These are phyloP conservation scores for Taxawa tesnikishii DNA, from an alignment of 2,329 filamentous ascomycete species.

Conservation along the genomic window DNA sequence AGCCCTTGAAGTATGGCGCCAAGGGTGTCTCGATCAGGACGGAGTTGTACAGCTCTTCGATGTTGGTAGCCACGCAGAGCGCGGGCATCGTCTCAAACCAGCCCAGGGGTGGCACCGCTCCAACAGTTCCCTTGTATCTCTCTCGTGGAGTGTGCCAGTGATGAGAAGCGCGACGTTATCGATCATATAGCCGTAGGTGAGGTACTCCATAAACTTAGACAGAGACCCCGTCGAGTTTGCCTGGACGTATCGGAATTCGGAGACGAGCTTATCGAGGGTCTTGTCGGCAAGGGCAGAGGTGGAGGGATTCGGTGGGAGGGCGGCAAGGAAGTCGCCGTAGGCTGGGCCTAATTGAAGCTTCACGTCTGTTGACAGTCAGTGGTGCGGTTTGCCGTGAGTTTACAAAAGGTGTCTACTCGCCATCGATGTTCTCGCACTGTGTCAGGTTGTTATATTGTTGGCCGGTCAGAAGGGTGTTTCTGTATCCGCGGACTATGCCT, in stretches of 20 bases:
- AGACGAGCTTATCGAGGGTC: conserved; percentile 94
- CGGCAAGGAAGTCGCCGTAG: conserved; percentile 92
- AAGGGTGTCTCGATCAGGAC: conserved; percentile 94
- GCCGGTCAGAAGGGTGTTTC: conserved; percentile 80
- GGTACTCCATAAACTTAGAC: conserved; percentile 91
- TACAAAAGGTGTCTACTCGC: conserved; percentile 43
- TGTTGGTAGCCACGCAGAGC: conserved; percentile 93
- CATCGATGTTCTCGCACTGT: conserved; percentile 96
- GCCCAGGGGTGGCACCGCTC: conserved; percentile 94
- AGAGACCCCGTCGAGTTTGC: conserved; percentile 86
- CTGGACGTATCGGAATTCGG: conserved; percentile 92
- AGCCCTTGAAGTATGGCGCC: conserved; percentile 94
- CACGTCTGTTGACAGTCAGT: conserved; percentile 52
- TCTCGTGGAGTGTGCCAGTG: conserved; percentile 92
- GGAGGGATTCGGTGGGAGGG: conserved; percentile 89
- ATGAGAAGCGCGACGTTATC: conserved; percentile 97
- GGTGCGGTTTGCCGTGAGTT: too few relatives aligned
- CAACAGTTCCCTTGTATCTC: conserved; percentile 87
- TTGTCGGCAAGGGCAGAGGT: conserved; percentile 89
- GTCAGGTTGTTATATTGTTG: conserved; percentile 91
- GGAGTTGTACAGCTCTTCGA: conserved; percentile 97
- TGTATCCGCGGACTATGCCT: conserved; percentile 92
- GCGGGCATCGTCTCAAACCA: conserved; percentile 99
- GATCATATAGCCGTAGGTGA: conserved; percentile 99
- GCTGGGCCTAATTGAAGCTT: conserved; percentile 94